A percentile compares a stretch with the other conserved stretches of the same genome.
Evolutionary conservation across 202 grass and related monocot genomes (phyloP).

Genomic region (Panicum hallii): DNA sequence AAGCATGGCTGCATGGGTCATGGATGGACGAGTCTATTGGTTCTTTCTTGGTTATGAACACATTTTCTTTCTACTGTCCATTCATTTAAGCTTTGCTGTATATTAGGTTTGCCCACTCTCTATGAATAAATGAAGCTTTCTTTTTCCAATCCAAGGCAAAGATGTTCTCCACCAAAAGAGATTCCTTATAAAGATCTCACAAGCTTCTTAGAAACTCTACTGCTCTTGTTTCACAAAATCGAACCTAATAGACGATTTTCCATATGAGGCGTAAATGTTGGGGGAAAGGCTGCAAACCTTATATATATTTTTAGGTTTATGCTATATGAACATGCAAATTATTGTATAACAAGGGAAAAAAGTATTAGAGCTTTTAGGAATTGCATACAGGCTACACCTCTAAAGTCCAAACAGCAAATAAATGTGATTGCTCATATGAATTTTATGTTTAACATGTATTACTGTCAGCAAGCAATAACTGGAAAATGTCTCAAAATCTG

Average conservation of each 20-base stretch:
- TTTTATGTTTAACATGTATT: not conserved
- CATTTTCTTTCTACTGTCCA: not conserved
- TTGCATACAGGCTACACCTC: not conserved
- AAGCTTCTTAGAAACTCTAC: not conserved
- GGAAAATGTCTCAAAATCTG: conserved; percentile 31
- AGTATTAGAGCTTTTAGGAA: not conserved
- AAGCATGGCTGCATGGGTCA: conserved; percentile 33
- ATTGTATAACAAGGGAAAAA: not conserved
- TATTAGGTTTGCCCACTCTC: conserved; percentile 26
- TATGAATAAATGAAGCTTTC: conserved; percentile 6
- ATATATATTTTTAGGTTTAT: not conserved
- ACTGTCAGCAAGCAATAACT: conserved; percentile 24
- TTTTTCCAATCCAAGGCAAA: conserved; percentile 22
- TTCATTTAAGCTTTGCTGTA: conserved; percentile 28
- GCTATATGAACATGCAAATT: not conserved
- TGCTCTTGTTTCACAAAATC: not conserved
- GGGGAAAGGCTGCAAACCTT: not conserved
- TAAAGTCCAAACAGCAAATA: conserved; percentile 31
- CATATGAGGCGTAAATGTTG: not conserved
- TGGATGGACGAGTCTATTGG: conserved; percentile 26
- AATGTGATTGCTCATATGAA: not conserved
- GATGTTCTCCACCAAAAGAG: conserved; percentile 16
- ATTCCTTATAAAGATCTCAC: conserved; percentile 37
- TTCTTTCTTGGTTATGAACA: conserved; percentile 25
- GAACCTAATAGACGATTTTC: conserved; percentile 21